Evolutionary conservation across 2,329 filamentous ascomycete species (phyloP).

Genomic region (Elsinoe batatas): DNA sequence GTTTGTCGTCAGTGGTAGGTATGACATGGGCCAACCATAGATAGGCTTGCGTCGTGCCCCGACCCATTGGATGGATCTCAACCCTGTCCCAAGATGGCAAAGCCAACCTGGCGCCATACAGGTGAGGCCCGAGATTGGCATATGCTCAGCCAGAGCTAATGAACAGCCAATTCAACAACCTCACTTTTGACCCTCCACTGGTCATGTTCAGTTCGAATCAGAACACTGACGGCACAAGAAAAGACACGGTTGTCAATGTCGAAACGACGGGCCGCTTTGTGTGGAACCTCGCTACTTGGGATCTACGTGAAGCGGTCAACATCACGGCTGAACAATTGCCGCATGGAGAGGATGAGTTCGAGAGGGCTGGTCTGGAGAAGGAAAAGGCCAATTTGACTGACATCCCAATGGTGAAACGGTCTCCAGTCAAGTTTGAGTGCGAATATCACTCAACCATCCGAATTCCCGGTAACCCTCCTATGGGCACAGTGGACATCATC

Average conservation of each 20-base stretch:
- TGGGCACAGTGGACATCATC: slow-evolving; percentile 49
- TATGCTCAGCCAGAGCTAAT: too few relatives aligned
- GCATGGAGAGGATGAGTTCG: slow-evolving; percentile 47
- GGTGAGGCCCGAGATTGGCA: too few relatives aligned
- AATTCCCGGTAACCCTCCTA: slow-evolving; percentile 47
- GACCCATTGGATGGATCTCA: slow-evolving; percentile 55
- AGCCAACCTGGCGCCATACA: slow-evolving; percentile 50
- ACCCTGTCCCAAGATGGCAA: slow-evolving; percentile 39
- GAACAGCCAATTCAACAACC: slow-evolving; percentile 49
- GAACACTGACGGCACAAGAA: slow-evolving; percentile 36
- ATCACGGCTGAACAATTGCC: slow-evolving; percentile 42
- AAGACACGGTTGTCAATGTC: slow-evolving; percentile 49
- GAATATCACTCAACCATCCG: slow-evolving; percentile 45
- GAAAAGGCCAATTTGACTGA: slow-evolving; percentile 31
- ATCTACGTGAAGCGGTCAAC: slow-evolving; percentile 47
- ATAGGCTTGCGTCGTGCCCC: slow-evolving; percentile 48
- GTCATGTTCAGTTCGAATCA: slow-evolving; percentile 54
- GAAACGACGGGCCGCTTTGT: slow-evolving; percentile 47
- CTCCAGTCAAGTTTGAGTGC: slow-evolving; percentile 52
- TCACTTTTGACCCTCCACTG: slow-evolving; percentile 53
- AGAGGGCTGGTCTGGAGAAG: slow-evolving; percentile 41
- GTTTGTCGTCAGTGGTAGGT: neutral
- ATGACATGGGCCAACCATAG: slow-evolving; percentile 6
- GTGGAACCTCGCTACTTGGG: slow-evolving; percentile 52
- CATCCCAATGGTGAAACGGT: slow-evolving; percentile 44